Evolutionary conservation across 495 filamentous ascomycete genomes (phyloP).

Genomic region (Neurospora sp.): DNA sequence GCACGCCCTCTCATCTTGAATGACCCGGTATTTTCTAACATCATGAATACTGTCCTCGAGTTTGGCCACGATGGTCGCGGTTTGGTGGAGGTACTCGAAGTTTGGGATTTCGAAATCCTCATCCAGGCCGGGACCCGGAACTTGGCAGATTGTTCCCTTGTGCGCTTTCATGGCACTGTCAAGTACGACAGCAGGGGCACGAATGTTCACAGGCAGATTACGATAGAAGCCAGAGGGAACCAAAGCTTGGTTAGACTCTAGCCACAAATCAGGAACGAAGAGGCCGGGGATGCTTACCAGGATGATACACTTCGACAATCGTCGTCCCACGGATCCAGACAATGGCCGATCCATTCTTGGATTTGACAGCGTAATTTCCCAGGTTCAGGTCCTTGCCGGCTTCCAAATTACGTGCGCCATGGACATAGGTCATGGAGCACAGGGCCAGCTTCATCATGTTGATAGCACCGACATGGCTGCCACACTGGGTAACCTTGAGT

Average conservation of each 20-base stretch:
- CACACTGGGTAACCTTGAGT: neutral
- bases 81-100: neutral
- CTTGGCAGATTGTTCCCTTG: neutral
- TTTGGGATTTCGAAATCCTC: neutral
- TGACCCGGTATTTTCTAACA: neutral
- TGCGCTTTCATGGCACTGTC: neutral
- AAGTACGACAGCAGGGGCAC: neutral
- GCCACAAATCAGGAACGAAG: neutral
- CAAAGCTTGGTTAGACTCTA: neutral
- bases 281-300: neutral
- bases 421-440: too few relatives aligned
- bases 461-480: neutral
- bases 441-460: neutral
- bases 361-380: neutral
- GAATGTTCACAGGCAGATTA: neutral
- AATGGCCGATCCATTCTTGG: neutral
- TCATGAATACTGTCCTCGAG: fast-evolving
- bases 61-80: neutral
- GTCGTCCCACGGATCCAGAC: neutral
- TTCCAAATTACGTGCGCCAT: neutral
- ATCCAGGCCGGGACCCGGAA: neutral
- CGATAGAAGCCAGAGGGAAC: neutral
- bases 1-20: neutral
- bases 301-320: neutral
- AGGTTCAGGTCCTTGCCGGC: neutral